Evolutionary conservation across 2,329 filamentous ascomycete species (phyloP), one percentile per base, ranked within the genome.

Genomic region (Talaromyces pinophilus): DNA sequence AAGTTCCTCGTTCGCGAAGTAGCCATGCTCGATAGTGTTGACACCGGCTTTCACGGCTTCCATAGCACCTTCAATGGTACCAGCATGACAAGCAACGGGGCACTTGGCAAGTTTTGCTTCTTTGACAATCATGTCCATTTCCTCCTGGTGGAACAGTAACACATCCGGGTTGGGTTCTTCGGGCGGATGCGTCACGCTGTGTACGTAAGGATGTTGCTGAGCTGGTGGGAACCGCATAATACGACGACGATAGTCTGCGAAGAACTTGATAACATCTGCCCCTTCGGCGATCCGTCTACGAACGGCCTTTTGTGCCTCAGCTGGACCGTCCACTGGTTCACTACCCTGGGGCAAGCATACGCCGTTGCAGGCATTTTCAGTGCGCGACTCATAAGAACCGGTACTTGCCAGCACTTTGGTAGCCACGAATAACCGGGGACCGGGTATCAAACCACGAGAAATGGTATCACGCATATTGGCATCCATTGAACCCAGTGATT

Each of bases 91-190:
- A 5, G 40, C 40, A 44, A 85, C 80, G 0, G 83, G 81, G 1
- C 79, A 69, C 5, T 76, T 72, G 0, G 79, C 79, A 7, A 79
- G 68, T 28, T 70, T 73, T 0, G 83, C 83, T 72, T 85, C 83
- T 10, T 77, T 69, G 11, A 85, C 83, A 61, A 85, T 83, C 50
- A 77, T 80, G 48, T 80, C 71, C 80, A 85, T 83, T 74, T 85
- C 83, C 44, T 81, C 81, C 67, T 83, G 80, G 2, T 75, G 78
- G 68, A 84, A 85, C 0, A 83, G 75, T 25, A 80, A 72, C n/a
- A 78, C 70, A n/a, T 80, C 77, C 0, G 82, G 81, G 62, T 82
- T 83, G 3, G 76, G 75, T 3, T 44, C 40, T n/a, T 44, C 40
- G 17, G 40, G 40, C 5, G 40, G 40, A 44, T 44, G 40, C 40